Evolutionary conservation across 257 asterid species (phyloP), one percentile per base, ranked within the genome.

Genomic region (Henckelia pumila): DNA sequence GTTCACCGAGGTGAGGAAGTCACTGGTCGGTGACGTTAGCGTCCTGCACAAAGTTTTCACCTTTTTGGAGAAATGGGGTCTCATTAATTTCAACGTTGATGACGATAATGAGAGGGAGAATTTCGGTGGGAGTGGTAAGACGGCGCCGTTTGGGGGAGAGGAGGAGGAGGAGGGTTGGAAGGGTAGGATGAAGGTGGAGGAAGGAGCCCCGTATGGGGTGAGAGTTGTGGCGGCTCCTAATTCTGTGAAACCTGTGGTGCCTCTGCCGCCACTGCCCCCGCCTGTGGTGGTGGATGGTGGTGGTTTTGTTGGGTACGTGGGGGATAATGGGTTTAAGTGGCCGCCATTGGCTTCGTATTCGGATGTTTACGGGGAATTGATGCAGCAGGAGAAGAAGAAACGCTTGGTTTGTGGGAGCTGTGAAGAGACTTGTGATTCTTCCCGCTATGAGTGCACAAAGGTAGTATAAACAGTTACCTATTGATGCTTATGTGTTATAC

Each of bases 161-260:
- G 85, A 81, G 63, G 88, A 75, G 74, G 97, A 84, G 6, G 85
- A 82, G 68, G 66, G 58, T 70, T 83, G 80, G 73, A 83, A 60
- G 82, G 88, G 88, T 82, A 81, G 80, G 76, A 77, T 90, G 75
- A 88, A 84, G 85, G 82, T 84, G 74, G 97, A 93, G 75, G 95
- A 90, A 86, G 97, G 97, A 30, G 85, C 95, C 8, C 97, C 98
- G 1, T 79, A 93, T 79, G 97, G 98, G 70, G 92, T 90, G 66
- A 86, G 93, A 78, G 96, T 90, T 57, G 97, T 93, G 60, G 96
- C 83, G 7, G 95, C 89, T 6, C 98, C 98, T 5, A 90, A 93
- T 78, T 85, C 94, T n/a, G 75, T 82, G 77, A 93, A 93, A 71
- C 88, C 96, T 0, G 74, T 89, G 11, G 61, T 75, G 1, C 76